Base-by-base conservation (phyloP, 2,329 filamentous ascomycete species). In the Ilyonectria destructans region DNA sequence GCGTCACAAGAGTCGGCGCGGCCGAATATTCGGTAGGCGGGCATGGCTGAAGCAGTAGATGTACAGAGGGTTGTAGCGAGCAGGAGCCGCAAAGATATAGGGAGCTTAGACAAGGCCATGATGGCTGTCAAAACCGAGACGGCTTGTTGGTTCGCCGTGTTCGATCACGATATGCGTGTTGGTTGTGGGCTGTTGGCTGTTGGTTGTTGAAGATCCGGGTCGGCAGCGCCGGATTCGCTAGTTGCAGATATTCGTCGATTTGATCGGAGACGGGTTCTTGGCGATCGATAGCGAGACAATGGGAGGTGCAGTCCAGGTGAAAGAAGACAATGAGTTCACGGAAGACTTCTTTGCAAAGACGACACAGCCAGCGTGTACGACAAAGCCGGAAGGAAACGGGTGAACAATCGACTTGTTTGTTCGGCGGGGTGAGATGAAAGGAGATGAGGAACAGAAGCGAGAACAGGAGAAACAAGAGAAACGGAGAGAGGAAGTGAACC, bases 1-100 rank as follows among this genome's bases (percentile, higher is more conserved):
- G 86, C 84, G 45, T 85, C 81, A 80, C 91, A 92, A 43, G 83
- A 85, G 46, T 82, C 80, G 51, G 81, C 79, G 63, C 86, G 83
- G 64, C 78, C 74, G 71, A 87, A 84, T 55, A 88, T 62, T 46
- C 75, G 71, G 65, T 75, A 75, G 33, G 78, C 72, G 52, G 79
- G 78, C 23, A 86, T 78, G 57, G 85, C 85, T 43, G 81, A 80
- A 17, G 79, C 72, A 29, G 80, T 80, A 56, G 79, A 79, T 64
- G 86, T 58, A 49, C 45, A 77, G 69, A 82, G 71, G 51, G 80
- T 74, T 64, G 79, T 77, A 66, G 87, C 79, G 69, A 82, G 75
- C 56, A 83, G 76, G 63, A 80, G 79, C 74, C 79, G 77, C 51
- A 81, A 71, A 67, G 78, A 78, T 60, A 61, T 65, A 35, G 69